phyloP scores from a whole-genome alignment of 352 stramenopile genomes.

The Phytophthora sp. region DNA sequence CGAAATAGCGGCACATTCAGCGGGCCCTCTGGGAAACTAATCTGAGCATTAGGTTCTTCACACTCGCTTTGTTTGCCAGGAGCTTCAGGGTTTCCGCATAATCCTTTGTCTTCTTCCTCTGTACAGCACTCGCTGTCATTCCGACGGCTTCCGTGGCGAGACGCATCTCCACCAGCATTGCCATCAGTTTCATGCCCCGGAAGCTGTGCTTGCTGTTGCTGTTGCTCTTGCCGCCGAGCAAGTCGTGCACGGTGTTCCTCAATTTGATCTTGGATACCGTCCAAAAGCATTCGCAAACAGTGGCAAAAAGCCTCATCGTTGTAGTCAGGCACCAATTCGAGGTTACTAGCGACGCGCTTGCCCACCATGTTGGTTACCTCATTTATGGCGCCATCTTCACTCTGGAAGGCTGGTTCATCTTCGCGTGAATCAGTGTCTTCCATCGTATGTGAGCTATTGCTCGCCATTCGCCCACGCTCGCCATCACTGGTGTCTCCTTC shows the following conservation, averaged over 20 bases:
- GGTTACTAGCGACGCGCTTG: conserved; percentile 19
- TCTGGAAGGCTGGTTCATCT: conserved; percentile 14
- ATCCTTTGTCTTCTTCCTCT: conserved; percentile 23
- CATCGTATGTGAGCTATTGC: conserved; percentile 34
- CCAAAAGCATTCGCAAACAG: conserved; percentile 70
- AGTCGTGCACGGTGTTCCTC: conserved; percentile 72
- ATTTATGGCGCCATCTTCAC: conserved; percentile 5
- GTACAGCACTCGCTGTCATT: conserved; percentile 20
- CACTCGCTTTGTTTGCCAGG: conserved; percentile 16
- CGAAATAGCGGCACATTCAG: conserved; percentile 31
- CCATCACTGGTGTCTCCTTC: background rate
- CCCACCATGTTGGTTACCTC: conserved; percentile 9
- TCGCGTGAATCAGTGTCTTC: conserved; percentile 27
- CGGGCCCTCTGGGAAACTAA: conserved; percentile 19
- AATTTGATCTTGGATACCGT: conserved; percentile 86
- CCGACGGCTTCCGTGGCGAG: conserved; percentile 20
- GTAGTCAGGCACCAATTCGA: conserved; percentile 47
- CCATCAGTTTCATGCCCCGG: conserved; percentile 37
- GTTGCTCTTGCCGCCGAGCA: conserved; percentile 40
- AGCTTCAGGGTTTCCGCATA: conserved; percentile 6
- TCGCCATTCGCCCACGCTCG: conserved; percentile 11
- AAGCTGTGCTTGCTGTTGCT: conserved; percentile 29
- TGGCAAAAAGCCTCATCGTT: conserved; percentile 70
- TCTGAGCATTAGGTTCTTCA: conserved; percentile 23
- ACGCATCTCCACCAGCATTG: conserved; percentile 1